Conservation (phyloP, 2,329 filamentous ascomycete species). For the Daldinia sp. region DNA sequence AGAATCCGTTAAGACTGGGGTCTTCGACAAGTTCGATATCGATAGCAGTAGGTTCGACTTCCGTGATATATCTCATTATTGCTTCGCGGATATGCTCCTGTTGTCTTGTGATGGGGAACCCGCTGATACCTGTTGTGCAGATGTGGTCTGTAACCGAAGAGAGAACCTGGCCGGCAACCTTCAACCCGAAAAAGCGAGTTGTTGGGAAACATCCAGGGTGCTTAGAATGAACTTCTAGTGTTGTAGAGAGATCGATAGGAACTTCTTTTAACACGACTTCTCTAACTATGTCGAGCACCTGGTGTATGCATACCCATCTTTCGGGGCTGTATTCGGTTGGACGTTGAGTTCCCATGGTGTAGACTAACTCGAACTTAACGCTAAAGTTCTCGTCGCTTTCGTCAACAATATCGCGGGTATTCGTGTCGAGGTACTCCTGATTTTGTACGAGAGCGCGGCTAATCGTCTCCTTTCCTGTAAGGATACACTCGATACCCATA, state of each 20-base stretch:
- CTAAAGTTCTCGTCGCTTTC: conserved; percentile 72
- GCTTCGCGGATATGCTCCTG: conserved; percentile 42
- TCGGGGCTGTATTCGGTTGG: conserved; percentile 60
- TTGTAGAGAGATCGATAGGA: conserved; percentile 45
- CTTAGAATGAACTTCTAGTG: conserved; percentile 53
- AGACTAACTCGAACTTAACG: conserved; percentile 68
- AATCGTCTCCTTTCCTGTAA: conserved; percentile 43
- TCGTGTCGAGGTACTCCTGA: conserved; percentile 55
- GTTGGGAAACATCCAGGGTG: conserved; percentile 54
- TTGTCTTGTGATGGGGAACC: conserved; percentile 54
- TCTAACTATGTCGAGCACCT: conserved; percentile 57
- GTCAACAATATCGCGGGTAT: conserved; percentile 66
- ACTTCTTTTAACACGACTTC: conserved; percentile 43
- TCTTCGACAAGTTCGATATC: conserved; percentile 51
- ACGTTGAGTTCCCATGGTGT: conserved; percentile 64
- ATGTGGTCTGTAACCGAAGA: conserved; percentile 51
- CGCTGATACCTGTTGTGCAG: conserved; percentile 51
- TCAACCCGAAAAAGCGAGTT: conserved; percentile 55
- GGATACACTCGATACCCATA: conserved; percentile 62
- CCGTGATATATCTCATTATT: conserved; percentile 56
- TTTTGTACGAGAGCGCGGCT: conserved; percentile 50
- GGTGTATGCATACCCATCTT: conserved; percentile 65
- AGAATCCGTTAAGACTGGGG: conserved; percentile 46
- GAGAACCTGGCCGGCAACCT: conserved; percentile 46
- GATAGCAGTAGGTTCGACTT: conserved; percentile 39